phyloP scores from a whole-genome alignment of 805 yeast species.

The Candida khao-thaluensis region DNA sequence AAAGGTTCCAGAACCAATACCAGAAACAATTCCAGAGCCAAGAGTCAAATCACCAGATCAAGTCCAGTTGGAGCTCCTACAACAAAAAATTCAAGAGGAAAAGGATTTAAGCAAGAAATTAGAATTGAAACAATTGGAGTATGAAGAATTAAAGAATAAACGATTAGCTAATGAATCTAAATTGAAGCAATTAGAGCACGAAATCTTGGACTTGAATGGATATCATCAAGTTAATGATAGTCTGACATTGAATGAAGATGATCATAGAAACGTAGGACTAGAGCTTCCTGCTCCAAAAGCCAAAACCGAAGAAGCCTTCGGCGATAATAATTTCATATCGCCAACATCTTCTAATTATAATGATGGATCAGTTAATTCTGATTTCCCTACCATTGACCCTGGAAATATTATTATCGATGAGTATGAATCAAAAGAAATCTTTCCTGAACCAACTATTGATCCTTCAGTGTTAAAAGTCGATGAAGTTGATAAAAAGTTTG shows the following conservation, averaged over 20 bases:
- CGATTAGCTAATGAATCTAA: slow-evolving; percentile 29
- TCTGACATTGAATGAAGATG: slow-evolving; percentile 6
- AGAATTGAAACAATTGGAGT: slow-evolving; percentile 38
- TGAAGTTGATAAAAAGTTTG: slow-evolving; percentile 22
- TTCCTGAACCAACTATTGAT: slow-evolving; percentile 20
- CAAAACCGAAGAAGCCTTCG: background rate
- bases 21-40: slow-evolving; percentile 1
- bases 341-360: slow-evolving; percentile 9
- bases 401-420: slow-evolving; percentile 14
- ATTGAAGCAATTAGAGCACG: slow-evolving; percentile 15
- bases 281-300: background rate
- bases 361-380: slow-evolving; percentile 6
- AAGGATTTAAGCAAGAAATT: slow-evolving; percentile 35
- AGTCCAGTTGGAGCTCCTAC: slow-evolving; percentile 27
- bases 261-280: background rate
- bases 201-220: slow-evolving; percentile 7
- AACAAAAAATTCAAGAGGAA: slow-evolving; percentile 39
- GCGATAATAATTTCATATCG: slow-evolving; percentile 10
- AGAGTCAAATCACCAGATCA: slow-evolving; percentile 19
- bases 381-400: slow-evolving; percentile 12
- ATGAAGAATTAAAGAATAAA: slow-evolving; percentile 30
- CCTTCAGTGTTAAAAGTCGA: slow-evolving; percentile 24
- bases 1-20: background rate
- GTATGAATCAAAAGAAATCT: slow-evolving; percentile 14
- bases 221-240: slow-evolving; percentile 5